Evolutionary conservation across 1,284 basidiomycete species (phyloP), one percentile per base, ranked within the genome.

Genomic region (Phenoliferia sp.): DNA sequence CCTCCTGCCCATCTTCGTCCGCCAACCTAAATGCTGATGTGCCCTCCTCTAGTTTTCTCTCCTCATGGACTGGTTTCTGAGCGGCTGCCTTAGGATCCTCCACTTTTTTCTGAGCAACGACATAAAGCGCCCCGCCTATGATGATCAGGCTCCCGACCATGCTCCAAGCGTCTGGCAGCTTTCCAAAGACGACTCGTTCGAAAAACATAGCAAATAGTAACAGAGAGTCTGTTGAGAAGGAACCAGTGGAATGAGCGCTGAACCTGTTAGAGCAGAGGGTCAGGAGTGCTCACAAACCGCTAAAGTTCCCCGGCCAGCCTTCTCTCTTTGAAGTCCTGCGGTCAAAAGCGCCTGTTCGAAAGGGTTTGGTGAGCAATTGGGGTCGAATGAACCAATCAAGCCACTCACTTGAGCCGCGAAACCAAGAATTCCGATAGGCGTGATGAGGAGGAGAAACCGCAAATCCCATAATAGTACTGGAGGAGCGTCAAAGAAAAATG

Each of bases 141-240:
- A 76, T 76, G 64, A 76, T 73, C 26, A 32, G 6, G 12, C 73
- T 71, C 16, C 75, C 75, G 36, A 73, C 35, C 32, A 74, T 35
- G 16, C 69, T 71, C 54, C 71, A 69, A 3, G 62, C 36, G 64
- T 76, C 75, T n/a, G 74, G 75, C 1, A 59, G 15, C 16, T 67
- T 68, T 26, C 63, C 52, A 56, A 75, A 76, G 55, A 69, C 67
- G 64, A 76, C 31, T 5, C 68, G 64, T 32, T 76, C 74, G 34
- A 74, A 62, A 17, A 70, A 3, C 59, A 75, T 68, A 10, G 74
- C 70, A 60, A 70, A 74, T 29, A 72, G 60, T 6, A 74, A 36
- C 31, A 67, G 64, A 4, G 70, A 61, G 39, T 73, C 67, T 69
- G 63, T 17, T 12, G 33, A 3, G 16, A 7, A 22, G 17, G 15